phyloP scores from a whole-genome alignment of 768 basidiomycete genomes.

The Phaeotremella fagi region DNA sequence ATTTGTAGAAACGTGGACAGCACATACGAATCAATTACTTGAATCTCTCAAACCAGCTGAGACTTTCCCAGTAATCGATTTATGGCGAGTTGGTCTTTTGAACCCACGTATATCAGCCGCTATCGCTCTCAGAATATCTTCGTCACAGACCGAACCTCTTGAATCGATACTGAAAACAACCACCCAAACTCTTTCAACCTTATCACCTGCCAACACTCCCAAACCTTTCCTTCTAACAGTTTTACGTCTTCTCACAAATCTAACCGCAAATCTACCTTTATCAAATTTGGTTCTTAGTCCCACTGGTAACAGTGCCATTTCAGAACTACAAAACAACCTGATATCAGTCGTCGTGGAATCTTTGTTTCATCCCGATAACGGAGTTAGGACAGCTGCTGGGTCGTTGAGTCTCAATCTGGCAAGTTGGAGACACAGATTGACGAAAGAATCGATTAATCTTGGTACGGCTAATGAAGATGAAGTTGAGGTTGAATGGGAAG shows the following conservation, averaged over 20 bases:
- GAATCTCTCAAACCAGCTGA: slow-evolving; percentile 26
- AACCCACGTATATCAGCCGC: slow-evolving; percentile 13
- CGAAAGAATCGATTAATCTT: slow-evolving; percentile 51
- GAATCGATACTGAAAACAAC: slow-evolving; percentile 22
- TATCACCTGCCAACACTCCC: slow-evolving; percentile 12
- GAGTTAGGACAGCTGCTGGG: slow-evolving; percentile 72
- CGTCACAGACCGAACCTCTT: slow-evolving; percentile 14
- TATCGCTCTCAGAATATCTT: slow-evolving; percentile 14
- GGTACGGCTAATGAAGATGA: slow-evolving; percentile 32
- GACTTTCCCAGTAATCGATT: slow-evolving; percentile 38
- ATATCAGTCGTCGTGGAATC: slow-evolving; percentile 62
- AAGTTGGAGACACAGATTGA: slow-evolving; percentile 60
- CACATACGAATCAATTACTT: slow-evolving; percentile 7
- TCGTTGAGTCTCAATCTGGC: slow-evolving; percentile 74
- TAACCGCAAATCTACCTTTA: slow-evolving; percentile 31
- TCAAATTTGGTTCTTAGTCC: slow-evolving; percentile 26
- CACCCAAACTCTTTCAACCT: slow-evolving; percentile 7
- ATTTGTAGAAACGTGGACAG: slow-evolving; percentile 14
- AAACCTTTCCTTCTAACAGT: slow-evolving; percentile 47
- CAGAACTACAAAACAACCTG: slow-evolving; percentile 41
- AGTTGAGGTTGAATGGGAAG: slow-evolving; percentile 75
- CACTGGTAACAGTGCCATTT: neutral
- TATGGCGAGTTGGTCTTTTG: slow-evolving; percentile 32
- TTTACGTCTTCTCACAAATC: slow-evolving; percentile 45
- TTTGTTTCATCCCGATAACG: slow-evolving; percentile 63